A percentile compares a stretch with the other conserved stretches of the same genome.
Evolutionary conservation across 1,284 basidiomycete genomes (phyloP).

Genomic region (Melampsora larici-populina): DNA sequence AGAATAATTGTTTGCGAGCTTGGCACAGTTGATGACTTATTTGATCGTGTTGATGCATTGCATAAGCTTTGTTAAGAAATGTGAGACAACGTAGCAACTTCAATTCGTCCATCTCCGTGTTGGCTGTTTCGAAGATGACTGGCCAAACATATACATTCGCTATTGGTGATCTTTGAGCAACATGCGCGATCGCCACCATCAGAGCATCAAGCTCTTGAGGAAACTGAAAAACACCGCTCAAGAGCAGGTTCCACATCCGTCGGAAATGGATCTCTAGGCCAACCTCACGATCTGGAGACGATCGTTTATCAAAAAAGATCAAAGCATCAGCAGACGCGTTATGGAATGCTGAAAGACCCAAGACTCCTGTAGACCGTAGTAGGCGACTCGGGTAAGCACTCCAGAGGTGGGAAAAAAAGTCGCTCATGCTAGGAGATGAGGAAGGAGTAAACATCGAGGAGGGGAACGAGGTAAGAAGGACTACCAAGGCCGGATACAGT

Average conservation of each 20-base stretch:
- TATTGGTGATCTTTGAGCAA: slow-evolving; percentile 22
- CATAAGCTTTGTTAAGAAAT: slow-evolving; percentile 28
- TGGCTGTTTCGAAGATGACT: slow-evolving; percentile 7
- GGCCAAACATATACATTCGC: slow-evolving; percentile 24
- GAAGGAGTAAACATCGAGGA: slow-evolving; percentile 4
- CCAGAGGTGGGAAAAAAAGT: slow-evolving; percentile 41
- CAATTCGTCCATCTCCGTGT: neutral
- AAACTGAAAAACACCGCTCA: neutral
- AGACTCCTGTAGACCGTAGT: slow-evolving; percentile 18
- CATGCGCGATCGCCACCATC: slow-evolving; percentile 7
- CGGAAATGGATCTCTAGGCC: slow-evolving; percentile 3
- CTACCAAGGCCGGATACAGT: slow-evolving; percentile 40
- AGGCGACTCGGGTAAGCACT: slow-evolving; percentile 16
- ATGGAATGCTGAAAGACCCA: slow-evolving; percentile 24
- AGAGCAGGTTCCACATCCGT: slow-evolving; percentile 15
- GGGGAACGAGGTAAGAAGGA: slow-evolving; percentile 28
- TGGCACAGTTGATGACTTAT: slow-evolving; percentile 4
- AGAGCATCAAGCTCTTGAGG: slow-evolving; percentile 15
- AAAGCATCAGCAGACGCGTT: slow-evolving; percentile 29
- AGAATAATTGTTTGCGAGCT: slow-evolving; percentile 15
- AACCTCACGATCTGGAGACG: neutral
- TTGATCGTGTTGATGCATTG: slow-evolving; percentile 13
- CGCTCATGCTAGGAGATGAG: neutral
- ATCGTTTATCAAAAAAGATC: slow-evolving; percentile 23
- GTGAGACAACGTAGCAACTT: slow-evolving; percentile 15